phyloP scores from a whole-genome alignment of 177 flowering plant species.

The Vitis hybrid region DNA sequence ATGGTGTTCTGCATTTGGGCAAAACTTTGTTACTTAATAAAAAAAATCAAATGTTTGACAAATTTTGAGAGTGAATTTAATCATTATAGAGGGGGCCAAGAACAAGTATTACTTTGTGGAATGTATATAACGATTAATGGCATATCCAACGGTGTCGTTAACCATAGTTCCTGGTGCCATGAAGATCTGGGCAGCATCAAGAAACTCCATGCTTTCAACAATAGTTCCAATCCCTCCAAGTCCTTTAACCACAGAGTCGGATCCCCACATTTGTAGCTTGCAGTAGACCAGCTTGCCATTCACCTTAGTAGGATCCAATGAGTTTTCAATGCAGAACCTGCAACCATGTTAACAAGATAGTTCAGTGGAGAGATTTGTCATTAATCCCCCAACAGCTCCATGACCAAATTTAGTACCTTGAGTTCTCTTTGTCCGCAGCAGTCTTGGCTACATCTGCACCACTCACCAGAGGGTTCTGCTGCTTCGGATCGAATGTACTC shows the following conservation, averaged over 20 bases:
- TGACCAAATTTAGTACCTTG: constrained; percentile 37
- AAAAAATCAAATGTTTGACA: background rate
- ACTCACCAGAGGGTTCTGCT: constrained; percentile 54
- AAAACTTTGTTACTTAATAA: no score
- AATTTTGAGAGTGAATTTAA: background rate
- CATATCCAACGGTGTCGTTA: constrained; percentile 28
- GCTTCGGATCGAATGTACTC: constrained; percentile 42
- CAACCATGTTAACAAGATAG: background rate
- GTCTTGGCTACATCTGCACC: constrained; percentile 51
- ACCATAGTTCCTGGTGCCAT: constrained; percentile 69
- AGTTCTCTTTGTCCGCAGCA: constrained; percentile 15
- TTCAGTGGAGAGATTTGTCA: no score
- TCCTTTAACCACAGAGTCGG: constrained; percentile 51
- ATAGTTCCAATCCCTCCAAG: constrained; percentile 63
- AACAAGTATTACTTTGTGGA: constrained; percentile 42
- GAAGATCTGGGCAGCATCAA: constrained; percentile 57
- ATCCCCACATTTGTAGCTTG: constrained; percentile 36
- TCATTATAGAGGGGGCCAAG: background rate
- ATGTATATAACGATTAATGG: constrained; percentile 43
- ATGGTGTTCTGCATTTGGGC: constrained; percentile 38
- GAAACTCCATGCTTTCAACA: constrained; percentile 31
- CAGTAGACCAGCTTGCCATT: constrained; percentile 69
- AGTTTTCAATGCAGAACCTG: constrained; percentile 40
- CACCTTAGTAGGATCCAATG: constrained; percentile 63
- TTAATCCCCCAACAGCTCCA: background rate